Evolutionary conservation across 2,329 filamentous ascomycete genomes (phyloP).

Genomic region (Fonsecaea nubica): DNA sequence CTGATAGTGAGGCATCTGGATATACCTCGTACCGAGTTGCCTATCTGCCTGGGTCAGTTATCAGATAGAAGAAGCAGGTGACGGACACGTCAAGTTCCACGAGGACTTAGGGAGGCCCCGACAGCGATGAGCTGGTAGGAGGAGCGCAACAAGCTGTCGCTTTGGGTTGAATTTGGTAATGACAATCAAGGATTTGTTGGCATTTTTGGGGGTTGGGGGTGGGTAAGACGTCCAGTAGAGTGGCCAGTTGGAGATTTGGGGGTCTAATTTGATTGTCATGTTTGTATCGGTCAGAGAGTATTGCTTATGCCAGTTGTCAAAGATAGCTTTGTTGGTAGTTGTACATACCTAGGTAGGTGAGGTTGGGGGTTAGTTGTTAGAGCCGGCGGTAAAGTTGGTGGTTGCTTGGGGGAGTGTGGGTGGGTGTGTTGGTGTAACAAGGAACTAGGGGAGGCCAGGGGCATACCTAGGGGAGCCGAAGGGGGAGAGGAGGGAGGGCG

Average conservation of each 20-base stretch:
- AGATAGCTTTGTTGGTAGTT: neutral
- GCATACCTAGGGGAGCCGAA: neutral
- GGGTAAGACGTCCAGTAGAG: neutral
- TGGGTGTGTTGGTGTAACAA: neutral
- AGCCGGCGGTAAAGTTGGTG: neutral
- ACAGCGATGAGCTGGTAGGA: neutral
- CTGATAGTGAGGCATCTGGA: neutral
- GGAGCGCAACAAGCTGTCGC: neutral
- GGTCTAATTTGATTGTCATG: neutral
- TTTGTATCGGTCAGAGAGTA: neutral
- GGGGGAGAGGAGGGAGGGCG: neutral
- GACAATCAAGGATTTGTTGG: neutral
- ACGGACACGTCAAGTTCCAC: neutral
- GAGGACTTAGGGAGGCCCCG: neutral
- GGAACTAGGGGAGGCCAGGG: too few species aligned
- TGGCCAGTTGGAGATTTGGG: neutral
- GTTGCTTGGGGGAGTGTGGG: neutral
- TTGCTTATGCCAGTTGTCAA: conserved; percentile 10
- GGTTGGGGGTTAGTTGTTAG: conserved; percentile 14
- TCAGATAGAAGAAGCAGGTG: neutral
- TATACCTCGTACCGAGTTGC: neutral
- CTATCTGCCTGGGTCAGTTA: neutral
- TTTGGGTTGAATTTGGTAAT: neutral
- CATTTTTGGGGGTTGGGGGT: neutral
- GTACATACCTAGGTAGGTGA: neutral